Base-by-base conservation (phyloP, 305 asterid genomes). In the Coffea humblotiana region DNA sequence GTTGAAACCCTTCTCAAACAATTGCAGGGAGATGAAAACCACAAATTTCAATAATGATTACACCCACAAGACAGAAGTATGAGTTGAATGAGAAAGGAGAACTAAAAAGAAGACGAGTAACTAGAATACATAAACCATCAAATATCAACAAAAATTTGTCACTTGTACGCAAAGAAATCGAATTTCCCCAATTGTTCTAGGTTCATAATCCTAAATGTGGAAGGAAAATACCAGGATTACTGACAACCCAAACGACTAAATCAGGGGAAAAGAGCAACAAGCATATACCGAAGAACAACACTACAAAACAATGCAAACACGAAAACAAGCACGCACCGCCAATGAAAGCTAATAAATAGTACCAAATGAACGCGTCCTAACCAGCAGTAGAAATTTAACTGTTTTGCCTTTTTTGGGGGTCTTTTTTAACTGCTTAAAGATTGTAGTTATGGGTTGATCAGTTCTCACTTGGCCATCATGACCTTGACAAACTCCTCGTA, bases 391-490 rank as follows among this genome's bases (percentile, higher is more conserved):
- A 83, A 80, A 75, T 78, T 79, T 75, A 80, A 80, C 70, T 51
- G 85, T 77, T 78, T 78, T 71, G 76, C 72, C 72, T 37, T 69
- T 80, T 84, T 25, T 15, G 40, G 66, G 61, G 11, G 56, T 70
- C 8, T 66, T 82, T 73, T 79, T 74, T 56, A 52, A 81, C 32
- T 81, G 71, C 80, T 71, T 78, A 81, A 86, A 72, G 79, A 79
- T 27, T 67, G 68, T 79, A 82, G 83, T 73, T 67, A 73, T 78
- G 80, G 74, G 71, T 75, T 83, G 83, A 83, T 83, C 85, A 71
- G 79, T 79, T 84, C 94, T 92, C 92, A 94, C 95, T 94, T 94
- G 89, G 97, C 98, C 98, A 94, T 94, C 98, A 94, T 94, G 82
- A 94, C 96, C 97, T 88, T 94, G 87, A 94, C 98, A 40, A 94